Evolutionary conservation across 75 land plant genomes (phyloP).

Genomic region (Sequoia sempervirens): DNA sequence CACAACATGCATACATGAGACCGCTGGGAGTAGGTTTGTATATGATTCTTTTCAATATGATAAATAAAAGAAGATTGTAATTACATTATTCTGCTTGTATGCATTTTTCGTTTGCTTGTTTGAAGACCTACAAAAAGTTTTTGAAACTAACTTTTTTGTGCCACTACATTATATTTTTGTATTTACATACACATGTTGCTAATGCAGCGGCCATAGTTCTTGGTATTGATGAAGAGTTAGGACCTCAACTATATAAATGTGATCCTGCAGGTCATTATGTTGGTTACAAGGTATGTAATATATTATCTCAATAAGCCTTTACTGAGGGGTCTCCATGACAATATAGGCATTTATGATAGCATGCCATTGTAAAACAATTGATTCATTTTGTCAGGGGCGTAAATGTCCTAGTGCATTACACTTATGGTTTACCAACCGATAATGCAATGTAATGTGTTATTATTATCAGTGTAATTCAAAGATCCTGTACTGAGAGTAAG

Average conservation of each 20-base stretch:
- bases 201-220: constrained; percentile 79
- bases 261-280: constrained; percentile 95
- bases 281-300: constrained; percentile 71
- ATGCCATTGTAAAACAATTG: neutral
- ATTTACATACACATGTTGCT: neutral
- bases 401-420: too few species aligned
- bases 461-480: too few species aligned
- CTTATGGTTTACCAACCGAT: too few species aligned
- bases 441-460: too few species aligned
- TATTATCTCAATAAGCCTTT: neutral
- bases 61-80: neutral
- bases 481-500: too few species aligned
- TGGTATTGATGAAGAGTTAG: constrained; percentile 87
- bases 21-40: constrained; percentile 88
- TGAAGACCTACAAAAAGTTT: neutral
- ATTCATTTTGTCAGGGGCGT: too few species aligned
- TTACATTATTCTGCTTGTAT: neutral
- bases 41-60: neutral
- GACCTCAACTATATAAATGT: constrained; percentile 87
- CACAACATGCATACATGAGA: constrained; percentile 97
- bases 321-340: neutral
- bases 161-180: neutral
- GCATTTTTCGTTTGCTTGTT: neutral
- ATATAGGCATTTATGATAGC: neutral
- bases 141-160: too few species aligned